Evolutionary conservation across 768 basidiomycete species (phyloP), one percentile per base, ranked within the genome.

Genomic region (Trametes punicea): DNA sequence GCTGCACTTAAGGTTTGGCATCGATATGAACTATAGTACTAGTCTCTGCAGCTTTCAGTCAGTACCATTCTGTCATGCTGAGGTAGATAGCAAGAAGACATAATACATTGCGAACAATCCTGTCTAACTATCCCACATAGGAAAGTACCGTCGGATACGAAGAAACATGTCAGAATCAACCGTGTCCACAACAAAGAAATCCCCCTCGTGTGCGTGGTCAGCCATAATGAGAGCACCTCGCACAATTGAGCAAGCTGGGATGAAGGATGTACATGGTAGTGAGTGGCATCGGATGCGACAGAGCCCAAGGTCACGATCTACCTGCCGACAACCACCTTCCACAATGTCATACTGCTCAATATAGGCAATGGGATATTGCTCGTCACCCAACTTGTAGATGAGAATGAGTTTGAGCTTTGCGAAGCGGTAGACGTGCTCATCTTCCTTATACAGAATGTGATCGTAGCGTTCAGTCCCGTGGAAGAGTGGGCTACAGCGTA

Each of bases 371-470:
- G 39, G 39, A 8, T 41, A 23, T 20, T 21, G 9, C 39, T 3
- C 21, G 6, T n/a, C 39, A 18, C n/a, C 6, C 6, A 41, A 21
- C n/a, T 38, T n/a, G 36, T 18, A 41, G 6, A 41, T 21, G 11
- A 41, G 5, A 11, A 41, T 6, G 6, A 41, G 11, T 6, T 11
- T 3, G n/a, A 41, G 39, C 6, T n/a, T 5, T 18, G 16, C 39
- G n/a, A 41, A 41, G 9, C 39, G 18, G 21, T 20, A 20, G 2
- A 27, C 10, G 5, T 15, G n/a, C 21, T 29, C 46, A 0, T 33
- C n/a, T 2, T 60, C 59, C 3, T 70, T 38, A 10, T 71, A 34
- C 23, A 76, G 51, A 0, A 70, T 62, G 31, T 48, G 61, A 46
- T 74, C 70, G 54, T 51, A 56, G 15, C 62, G 47, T 1, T 46